phyloP scores from a whole-genome alignment of 345 rosid genomes.

The Rhizophora mangle region DNA sequence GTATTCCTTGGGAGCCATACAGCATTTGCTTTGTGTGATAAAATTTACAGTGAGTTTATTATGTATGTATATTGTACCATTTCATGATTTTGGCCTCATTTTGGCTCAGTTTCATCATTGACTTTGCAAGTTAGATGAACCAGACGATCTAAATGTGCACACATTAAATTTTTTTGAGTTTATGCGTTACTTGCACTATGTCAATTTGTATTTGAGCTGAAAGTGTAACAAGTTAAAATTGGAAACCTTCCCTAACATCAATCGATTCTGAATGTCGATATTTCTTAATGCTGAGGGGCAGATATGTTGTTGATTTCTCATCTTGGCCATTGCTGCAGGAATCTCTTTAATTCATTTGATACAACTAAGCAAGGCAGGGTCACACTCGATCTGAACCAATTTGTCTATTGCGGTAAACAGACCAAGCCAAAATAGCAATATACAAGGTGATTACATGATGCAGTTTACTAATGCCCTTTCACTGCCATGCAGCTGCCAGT shows the following conservation, averaged over 20 bases:
- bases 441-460: neutral
- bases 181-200: neutral
- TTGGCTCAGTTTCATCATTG: neutral
- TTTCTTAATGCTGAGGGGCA: too few relatives aligned
- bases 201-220: neutral
- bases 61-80: neutral
- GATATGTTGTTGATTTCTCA: neutral
- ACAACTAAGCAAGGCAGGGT: slow-evolving; percentile 70
- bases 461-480: neutral
- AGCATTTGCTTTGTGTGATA: neutral
- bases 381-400: slow-evolving; percentile 62
- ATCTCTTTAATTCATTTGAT: slow-evolving; percentile 62
- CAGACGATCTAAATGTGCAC: neutral
- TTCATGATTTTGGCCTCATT: neutral
- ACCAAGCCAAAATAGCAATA: neutral
- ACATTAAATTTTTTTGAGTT: neutral
- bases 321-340: slow-evolving; percentile 38
- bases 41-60: neutral
- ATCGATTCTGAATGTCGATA: neutral
- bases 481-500: slow-evolving; percentile 49
- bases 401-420: slow-evolving; percentile 63
- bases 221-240: neutral
- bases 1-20: slow-evolving; percentile 3
- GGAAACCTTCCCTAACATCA: neutral
- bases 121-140: neutral